Percentiles rank a stretch among this genome's conserved stretches.
Evolutionary conservation across 140 eudicot genomes (phyloP).

Genomic region (Ambrosia hybrid): DNA sequence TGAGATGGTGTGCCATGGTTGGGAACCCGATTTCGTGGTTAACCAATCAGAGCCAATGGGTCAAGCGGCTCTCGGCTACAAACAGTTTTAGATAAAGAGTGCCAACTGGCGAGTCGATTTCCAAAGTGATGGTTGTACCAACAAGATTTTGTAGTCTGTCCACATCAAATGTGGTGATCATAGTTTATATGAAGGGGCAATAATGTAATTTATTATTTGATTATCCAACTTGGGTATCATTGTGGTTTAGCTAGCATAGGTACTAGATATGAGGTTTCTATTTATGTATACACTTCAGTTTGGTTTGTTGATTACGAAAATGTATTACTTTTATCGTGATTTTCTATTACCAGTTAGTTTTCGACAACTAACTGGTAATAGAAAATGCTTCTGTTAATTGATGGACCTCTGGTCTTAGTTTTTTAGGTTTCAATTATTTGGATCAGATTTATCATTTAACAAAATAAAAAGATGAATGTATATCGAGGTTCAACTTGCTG

Average conservation of each 20-base stretch:
- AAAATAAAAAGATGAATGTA: too few relatives aligned
- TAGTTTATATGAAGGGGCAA: conserved; percentile 10
- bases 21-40: conserved; percentile 58
- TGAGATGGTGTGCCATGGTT: conserved; percentile 72
- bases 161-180: conserved; percentile 1
- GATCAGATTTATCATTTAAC: too few relatives aligned
- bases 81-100: conserved; percentile 7
- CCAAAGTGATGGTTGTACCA: background rate
- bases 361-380: too few relatives aligned
- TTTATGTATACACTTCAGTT: too few relatives aligned
- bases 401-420: too few relatives aligned
- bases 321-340: too few relatives aligned
- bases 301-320: too few relatives aligned
- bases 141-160: background rate
- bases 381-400: too few relatives aligned
- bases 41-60: conserved; percentile 65
- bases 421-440: too few relatives aligned
- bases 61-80: conserved; percentile 45
- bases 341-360: too few relatives aligned
- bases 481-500: too few relatives aligned
- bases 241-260: conserved; percentile 1
- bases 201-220: conserved; percentile 4
- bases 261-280: background rate
- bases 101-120: background rate
- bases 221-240: background rate